Conservation (phyloP, 2,329 filamentous ascomycete genomes). For the Myriosclerotinia duriaeana region DNA sequence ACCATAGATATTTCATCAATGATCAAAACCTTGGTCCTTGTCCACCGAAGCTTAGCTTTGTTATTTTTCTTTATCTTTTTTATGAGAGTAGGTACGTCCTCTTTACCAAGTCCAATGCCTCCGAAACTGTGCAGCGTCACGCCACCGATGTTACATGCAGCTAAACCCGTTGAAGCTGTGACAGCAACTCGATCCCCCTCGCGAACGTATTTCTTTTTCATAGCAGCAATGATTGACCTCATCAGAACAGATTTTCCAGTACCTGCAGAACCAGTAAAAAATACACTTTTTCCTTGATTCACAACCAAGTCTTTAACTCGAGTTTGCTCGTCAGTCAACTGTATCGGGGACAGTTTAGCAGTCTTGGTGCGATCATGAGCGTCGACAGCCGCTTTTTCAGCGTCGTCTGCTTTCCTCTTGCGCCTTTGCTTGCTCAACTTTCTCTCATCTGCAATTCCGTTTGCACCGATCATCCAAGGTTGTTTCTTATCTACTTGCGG, state of each 20-base stretch:
- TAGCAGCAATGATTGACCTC: constrained; percentile 79
- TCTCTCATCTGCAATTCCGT: constrained; percentile 75
- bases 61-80: constrained; percentile 88
- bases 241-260: constrained; percentile 97
- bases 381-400: constrained; percentile 47
- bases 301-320: constrained; percentile 81
- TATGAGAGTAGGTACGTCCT: constrained; percentile 73
- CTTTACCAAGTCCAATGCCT: constrained; percentile 93
- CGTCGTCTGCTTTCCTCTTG: constrained; percentile 47
- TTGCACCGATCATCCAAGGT: constrained; percentile 73
- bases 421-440: constrained; percentile 68
- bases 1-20: constrained; percentile 99
- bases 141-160: constrained; percentile 94
- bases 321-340: constrained; percentile 79
- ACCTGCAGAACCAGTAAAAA: constrained; percentile 95
- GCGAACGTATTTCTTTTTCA: constrained; percentile 72
- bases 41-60: constrained; percentile 87
- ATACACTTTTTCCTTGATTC: constrained; percentile 80
- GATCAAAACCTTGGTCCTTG: constrained; percentile 81
- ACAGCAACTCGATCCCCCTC: constrained; percentile 87
- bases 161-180: constrained; percentile 92
- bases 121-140: constrained; percentile 95
- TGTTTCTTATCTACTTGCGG: constrained; percentile 42
- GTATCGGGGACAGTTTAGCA: constrained; percentile 40
- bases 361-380: constrained; percentile 46